Conservation (phyloP, 306 rosid species). For the Acacia acuminata region DNA sequence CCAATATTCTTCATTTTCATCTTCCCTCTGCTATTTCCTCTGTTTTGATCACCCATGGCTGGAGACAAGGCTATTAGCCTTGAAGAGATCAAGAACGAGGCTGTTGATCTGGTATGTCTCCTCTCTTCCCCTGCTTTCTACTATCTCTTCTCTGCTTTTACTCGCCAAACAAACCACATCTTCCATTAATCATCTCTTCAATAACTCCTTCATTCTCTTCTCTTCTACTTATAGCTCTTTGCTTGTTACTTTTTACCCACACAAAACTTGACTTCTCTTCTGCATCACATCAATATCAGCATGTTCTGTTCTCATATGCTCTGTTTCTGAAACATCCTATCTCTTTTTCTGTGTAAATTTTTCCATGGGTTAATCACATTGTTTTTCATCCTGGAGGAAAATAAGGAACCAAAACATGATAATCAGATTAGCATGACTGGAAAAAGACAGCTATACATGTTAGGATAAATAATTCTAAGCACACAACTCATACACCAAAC, state of each 20-base stretch:
- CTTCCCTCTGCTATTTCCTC: neutral
- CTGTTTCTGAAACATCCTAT: neutral
- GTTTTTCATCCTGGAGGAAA: neutral
- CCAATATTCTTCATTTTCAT: neutral
- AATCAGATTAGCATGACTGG: slow-evolving; percentile 26
- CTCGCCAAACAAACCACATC: neutral
- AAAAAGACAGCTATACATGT: neutral
- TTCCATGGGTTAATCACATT: neutral
- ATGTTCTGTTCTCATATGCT: neutral
- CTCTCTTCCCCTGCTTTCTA: neutral
- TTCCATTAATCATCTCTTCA: neutral
- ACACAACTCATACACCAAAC: neutral
- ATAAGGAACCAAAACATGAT: neutral
- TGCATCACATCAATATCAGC: neutral
- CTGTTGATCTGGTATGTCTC: slow-evolving; percentile 85
- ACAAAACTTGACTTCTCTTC: neutral
- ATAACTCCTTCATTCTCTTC: neutral
- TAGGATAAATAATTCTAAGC: neutral
- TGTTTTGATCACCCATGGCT: slow-evolving; percentile 38
- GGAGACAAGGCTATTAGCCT: slow-evolving; percentile 53
- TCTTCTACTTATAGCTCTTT: neutral
- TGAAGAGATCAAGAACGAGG: slow-evolving; percentile 84
- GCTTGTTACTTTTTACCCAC: neutral
- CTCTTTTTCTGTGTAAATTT: neutral
- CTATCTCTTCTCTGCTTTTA: neutral